Conservation (phyloP, 306 rosid genomes). For the Inga oerstediana region DNA sequence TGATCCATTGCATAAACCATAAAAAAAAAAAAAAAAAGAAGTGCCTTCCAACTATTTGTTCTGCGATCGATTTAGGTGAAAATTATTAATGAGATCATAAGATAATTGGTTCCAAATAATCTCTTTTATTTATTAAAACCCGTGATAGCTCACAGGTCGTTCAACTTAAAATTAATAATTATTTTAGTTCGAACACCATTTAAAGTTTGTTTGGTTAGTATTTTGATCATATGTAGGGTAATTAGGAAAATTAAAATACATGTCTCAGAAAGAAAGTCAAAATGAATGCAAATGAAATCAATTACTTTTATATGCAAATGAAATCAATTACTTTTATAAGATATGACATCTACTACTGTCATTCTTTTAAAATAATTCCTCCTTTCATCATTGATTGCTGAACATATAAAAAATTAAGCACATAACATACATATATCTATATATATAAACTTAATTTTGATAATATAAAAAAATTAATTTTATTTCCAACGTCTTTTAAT, state of each 20-base stretch:
- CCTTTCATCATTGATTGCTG: conserved; percentile 2
- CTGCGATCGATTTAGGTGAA: neutral
- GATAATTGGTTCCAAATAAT: neutral
- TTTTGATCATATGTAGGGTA: neutral
- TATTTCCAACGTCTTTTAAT: conserved; percentile 1
- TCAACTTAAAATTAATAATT: neutral
- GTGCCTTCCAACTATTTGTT: neutral
- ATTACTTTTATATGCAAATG: neutral
- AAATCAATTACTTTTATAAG: too few relatives aligned
- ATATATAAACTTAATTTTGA: too few relatives aligned
- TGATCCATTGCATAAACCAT: too few relatives aligned
- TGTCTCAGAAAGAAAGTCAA: neutral
- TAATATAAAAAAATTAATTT: neutral
- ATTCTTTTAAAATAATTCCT: neutral
- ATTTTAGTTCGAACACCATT: neutral
- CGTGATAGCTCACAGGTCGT: neutral
- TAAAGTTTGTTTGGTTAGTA: neutral
- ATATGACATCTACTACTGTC: too few relatives aligned
- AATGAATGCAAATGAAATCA: neutral
- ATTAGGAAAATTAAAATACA: neutral
- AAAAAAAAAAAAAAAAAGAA: too few relatives aligned
- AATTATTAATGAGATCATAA: neutral
- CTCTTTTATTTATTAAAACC: neutral
- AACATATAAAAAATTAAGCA: neutral
- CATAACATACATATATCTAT: neutral